phyloP scores from a whole-genome alignment of 2,329 filamentous ascomycete genomes.

The Ceratocystis huliohia region DNA sequence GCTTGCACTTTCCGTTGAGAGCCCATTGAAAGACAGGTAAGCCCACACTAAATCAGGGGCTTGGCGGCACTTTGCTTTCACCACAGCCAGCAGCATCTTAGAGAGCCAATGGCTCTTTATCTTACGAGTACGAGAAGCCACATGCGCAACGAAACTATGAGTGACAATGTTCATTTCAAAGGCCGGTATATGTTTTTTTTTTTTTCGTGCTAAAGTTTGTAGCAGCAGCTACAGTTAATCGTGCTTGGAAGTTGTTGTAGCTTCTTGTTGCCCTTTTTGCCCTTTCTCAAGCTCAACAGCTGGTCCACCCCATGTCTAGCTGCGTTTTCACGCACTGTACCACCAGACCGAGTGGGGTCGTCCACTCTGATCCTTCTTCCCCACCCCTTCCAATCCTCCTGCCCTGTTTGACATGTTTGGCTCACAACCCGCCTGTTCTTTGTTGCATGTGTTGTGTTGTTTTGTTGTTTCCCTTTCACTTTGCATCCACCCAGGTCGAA shows the following conservation, averaged over 20 bases:
- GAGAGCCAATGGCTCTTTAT: no score
- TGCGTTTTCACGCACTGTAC: slow-evolving; percentile 12
- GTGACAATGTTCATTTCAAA: no score
- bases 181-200: no score
- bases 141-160: no score
- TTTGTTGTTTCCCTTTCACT: background rate
- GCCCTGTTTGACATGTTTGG: slow-evolving; percentile 2
- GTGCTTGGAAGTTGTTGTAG: background rate
- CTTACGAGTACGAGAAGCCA: no score
- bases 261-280: background rate
- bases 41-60: background rate
- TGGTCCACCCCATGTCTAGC: slow-evolving; percentile 5
- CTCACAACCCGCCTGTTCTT: slow-evolving; percentile 9
- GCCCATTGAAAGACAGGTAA: background rate
- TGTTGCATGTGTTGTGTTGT: background rate
- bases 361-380: slow-evolving; percentile 14
- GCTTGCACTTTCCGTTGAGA: slow-evolving; percentile 19
- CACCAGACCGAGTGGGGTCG: slow-evolving; percentile 2
- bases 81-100: background rate
- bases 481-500: background rate
- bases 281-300: slow-evolving; percentile 10
- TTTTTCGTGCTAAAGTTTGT: background rate
- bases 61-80: background rate
- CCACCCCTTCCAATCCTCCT: slow-evolving; percentile 7
- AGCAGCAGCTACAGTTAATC: background rate